Evolutionary conservation across 345 rosid species (phyloP).

Genomic region (Citrus mangshanensis): DNA sequence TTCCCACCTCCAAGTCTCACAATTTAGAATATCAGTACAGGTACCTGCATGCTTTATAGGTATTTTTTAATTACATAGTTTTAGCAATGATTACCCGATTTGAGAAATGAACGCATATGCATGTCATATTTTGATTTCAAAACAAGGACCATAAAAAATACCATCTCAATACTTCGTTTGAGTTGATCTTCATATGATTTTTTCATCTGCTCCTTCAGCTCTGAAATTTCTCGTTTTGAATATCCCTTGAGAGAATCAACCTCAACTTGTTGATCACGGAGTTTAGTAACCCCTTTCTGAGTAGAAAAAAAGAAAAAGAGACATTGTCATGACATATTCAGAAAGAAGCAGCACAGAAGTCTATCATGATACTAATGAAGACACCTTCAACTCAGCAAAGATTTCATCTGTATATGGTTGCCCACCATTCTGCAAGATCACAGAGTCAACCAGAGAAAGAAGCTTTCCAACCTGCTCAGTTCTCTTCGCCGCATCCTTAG

Average conservation of each 20-base stretch:
- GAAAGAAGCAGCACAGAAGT: not conserved
- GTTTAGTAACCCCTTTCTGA: conserved; percentile 69
- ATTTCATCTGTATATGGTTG: conserved; percentile 72
- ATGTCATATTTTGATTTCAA: not conserved
- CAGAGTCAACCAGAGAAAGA: conserved; percentile 51
- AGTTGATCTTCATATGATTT: conserved; percentile 60
- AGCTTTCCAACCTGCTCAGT: conserved; percentile 33
- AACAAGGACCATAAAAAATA: conserved; percentile 8
- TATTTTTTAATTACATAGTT: not conserved
- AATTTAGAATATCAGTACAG: not conserved
- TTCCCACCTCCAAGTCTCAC: no score
- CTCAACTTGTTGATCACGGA: conserved; percentile 58
- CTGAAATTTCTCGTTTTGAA: conserved; percentile 49
- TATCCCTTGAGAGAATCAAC: conserved; percentile 58
- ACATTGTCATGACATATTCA: not conserved
- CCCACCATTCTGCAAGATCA: conserved; percentile 58
- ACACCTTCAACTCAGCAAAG: conserved; percentile 65
- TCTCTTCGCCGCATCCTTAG: conserved; percentile 48
- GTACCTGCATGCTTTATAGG: not conserved
- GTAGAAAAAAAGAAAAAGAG: not conserved
- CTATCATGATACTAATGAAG: not conserved
- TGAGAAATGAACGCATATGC: not conserved
- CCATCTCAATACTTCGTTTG: conserved; percentile 64
- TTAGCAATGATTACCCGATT: not conserved
- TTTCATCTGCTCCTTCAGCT: conserved; percentile 60